These are phyloP conservation scores for Cnidoscolus chayamansa DNA, from an alignment of 441 rosid species.

Conservation along the genomic window DNA sequence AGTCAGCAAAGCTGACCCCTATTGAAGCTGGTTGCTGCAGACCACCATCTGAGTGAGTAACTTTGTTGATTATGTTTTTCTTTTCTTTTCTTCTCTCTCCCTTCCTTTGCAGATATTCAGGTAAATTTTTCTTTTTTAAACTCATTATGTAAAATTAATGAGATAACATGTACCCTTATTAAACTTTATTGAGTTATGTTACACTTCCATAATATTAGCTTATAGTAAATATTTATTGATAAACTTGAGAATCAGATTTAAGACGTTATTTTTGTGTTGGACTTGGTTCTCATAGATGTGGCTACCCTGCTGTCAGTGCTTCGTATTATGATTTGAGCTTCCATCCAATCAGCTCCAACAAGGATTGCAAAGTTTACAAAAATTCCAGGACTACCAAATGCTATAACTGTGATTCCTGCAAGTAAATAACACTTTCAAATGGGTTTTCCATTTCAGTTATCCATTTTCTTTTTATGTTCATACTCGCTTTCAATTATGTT, in stretches of 20 bases:
- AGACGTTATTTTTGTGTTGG: slow-evolving; percentile 7
- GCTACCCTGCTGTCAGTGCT: slow-evolving; percentile 71
- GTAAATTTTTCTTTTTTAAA: not conserved
- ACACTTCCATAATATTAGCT: not conserved
- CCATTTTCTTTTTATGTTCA: not conserved
- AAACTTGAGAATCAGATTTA: not conserved
- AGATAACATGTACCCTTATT: not conserved
- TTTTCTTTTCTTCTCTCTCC: not conserved
- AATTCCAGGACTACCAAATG: slow-evolving; percentile 64
- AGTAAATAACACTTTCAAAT: slow-evolving; percentile 37
- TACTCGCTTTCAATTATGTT: slow-evolving; percentile 3
- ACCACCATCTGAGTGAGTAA: slow-evolving; percentile 80
- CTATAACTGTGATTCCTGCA: slow-evolving; percentile 93
- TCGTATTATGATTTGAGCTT: slow-evolving; percentile 82
- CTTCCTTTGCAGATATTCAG: not conserved
- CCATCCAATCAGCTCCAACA: slow-evolving; percentile 70
- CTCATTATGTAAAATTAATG: not conserved
- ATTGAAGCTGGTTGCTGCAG: slow-evolving; percentile 93
- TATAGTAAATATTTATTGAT: not conserved
- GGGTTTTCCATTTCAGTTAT: not conserved
- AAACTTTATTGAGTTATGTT: not conserved
- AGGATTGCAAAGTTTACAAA: slow-evolving; percentile 79
- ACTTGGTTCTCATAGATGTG: slow-evolving; percentile 49
- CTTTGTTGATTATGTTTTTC: slow-evolving; percentile 7
- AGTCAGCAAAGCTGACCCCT: slow-evolving; percentile 67